Base-by-base conservation (phyloP, 805 yeast genomes). In the Candida tammaniensis region DNA sequence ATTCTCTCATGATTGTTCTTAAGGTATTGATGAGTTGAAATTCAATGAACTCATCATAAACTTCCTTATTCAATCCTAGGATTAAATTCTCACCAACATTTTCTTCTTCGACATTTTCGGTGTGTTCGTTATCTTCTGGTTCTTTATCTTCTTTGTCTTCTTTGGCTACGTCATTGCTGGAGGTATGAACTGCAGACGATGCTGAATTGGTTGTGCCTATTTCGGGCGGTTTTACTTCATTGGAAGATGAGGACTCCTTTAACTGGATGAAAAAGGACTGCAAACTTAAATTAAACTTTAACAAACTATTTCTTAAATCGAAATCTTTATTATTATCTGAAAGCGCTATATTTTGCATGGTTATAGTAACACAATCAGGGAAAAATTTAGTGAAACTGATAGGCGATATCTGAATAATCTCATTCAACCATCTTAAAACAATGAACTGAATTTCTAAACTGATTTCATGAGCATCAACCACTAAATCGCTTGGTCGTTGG, bases 391-490 rank as follows among this genome's bases (percentile, higher is more conserved):
- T 65, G 42, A 91, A 80, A 29, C 89, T 83, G 24, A 71, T 67
- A 1, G 97, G 91, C 0, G 91, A 78, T 12, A 85, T 77, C 11
- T 74, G 76, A 17, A 93, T 59, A 21, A 93, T 65, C 12, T 80
- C 79, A 35, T 76, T 80, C 11, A 93, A 61, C 98, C 98, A 93
- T 30, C 78, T 76, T 31, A 91, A 64, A 0, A 86, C 86, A 3
- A 84, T 85, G 20, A 80, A 57, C 55, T 86, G 94, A 28, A 89
- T 84, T 47, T 86, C 86, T 36, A 59, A 42, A 27, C 51, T 54
- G 4, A 62, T 51, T 17, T 66, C 72, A 36, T 64, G 70, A 17
- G 55, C 51, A 33, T 67, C 72, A 14, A 48, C 56, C 1, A 59
- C 40, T 17, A 60, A 48, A 24, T 60, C 65, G 25, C 49, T 52